Percentiles rank a stretch among this genome's conserved stretches.
Conservation (phyloP, 495 filamentous ascomycete species). For the Annulohypoxylon maeteangense region DNA sequence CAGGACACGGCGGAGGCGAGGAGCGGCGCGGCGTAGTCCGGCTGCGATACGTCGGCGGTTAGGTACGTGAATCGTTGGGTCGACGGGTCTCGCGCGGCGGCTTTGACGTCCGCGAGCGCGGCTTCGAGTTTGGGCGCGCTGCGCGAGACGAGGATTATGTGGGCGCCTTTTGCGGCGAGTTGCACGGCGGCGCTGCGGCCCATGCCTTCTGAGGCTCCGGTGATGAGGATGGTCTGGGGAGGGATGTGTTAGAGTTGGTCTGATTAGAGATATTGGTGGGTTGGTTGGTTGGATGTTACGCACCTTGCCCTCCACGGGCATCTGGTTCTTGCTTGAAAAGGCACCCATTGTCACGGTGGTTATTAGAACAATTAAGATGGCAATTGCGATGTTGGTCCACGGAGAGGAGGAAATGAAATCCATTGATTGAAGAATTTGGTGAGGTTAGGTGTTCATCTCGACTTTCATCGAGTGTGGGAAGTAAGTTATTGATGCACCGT, state of each 20-base stretch:
- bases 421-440: conserved; percentile 17
- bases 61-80: conserved; percentile 83
- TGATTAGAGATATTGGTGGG: background rate
- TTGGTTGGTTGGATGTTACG: conserved; percentile 33
- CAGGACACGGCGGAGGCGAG: conserved; percentile 80
- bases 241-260: background rate
- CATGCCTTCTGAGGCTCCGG: conserved; percentile 94
- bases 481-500: background rate
- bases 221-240: conserved; percentile 81
- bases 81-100: conserved; percentile 61
- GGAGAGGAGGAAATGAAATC: conserved; percentile 26
- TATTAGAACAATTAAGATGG: conserved; percentile 59
- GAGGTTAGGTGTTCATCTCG: background rate
- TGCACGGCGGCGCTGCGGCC: conserved; percentile 77
- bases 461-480: background rate
- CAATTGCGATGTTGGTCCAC: conserved; percentile 49
- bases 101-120: conserved; percentile 69
- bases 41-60: conserved; percentile 80
- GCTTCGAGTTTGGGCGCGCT: conserved; percentile 77
- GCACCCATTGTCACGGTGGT: conserved; percentile 70
- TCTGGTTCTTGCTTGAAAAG: conserved; percentile 75
- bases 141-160: conserved; percentile 85
- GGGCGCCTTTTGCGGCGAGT: conserved; percentile 84
- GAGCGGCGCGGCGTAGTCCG: conserved; percentile 72
- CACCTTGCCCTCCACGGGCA: conserved; percentile 84